Base-by-base conservation (phyloP, 768 basidiomycete genomes). In the Macrolepiota albuminosa region DNA sequence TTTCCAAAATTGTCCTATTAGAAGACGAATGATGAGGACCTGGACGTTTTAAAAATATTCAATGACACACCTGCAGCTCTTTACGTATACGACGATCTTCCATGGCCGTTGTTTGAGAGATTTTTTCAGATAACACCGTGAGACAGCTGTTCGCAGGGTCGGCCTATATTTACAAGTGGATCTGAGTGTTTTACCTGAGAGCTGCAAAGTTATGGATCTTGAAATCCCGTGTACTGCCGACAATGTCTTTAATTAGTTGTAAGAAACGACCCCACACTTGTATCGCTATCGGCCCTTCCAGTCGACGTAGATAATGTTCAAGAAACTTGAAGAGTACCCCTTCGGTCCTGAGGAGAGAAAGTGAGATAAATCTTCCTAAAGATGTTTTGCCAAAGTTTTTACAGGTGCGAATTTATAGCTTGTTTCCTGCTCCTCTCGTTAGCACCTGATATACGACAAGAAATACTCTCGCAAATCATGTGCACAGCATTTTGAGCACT, bases 201-300 rank as follows among this genome's bases (percentile, higher is more conserved):
- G 86, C 79, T 13, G 87, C 80, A 71, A 89, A 93, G 13, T 85
- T 78, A 60, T 91, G 87, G 0, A 80, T 63, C 63, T 88, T 89
- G 72, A 88, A 89, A 34, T 88, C 86, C 33, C 86, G 81, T 24
- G 84, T 76, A 53, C 77, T 82, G 42, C 77, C 79, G n/a, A 84
- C 72, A 24, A 96, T 71, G 26, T 98, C 95, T 67, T 89, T 92
- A 7, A 86, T 83, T 46, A 98, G 76, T 52, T 86, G 83, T 62
- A 92, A 76, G 67, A 87, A 88, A 21, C 91, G 83, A 46, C 76
- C 72, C 96, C 96, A 98, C 21, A 98, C 90, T 74, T 98, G 97
- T 11, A 95, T 79, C 3, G 93, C 95, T 39, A 97, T 76, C 0
- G 97, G 93, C 0, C 93, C 93, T 71, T 98, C 97, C 45, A 98